Evolutionary conservation across 1,139 yeast genomes (phyloP).

Genomic region (Pichia sp.): DNA sequence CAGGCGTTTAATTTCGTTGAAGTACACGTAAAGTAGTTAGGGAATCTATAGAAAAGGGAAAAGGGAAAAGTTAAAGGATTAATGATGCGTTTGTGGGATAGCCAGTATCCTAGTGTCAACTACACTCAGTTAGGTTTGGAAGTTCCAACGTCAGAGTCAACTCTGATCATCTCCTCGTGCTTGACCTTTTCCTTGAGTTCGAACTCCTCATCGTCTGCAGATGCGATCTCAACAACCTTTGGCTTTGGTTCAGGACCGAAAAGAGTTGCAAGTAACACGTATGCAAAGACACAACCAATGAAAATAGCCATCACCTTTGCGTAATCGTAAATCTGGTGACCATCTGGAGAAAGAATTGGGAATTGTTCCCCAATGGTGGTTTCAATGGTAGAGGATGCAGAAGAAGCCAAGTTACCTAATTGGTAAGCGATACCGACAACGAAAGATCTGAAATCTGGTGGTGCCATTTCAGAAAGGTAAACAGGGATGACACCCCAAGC

Average conservation of each 20-base stretch:
- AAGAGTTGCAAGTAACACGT: slow-evolving; percentile 47
- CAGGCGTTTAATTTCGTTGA: no score
- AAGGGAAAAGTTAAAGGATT: no score
- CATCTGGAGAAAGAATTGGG: slow-evolving; percentile 38
- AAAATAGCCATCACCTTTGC: slow-evolving; percentile 76
- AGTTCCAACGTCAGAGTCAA: slow-evolving; percentile 7
- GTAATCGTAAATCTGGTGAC: slow-evolving; percentile 38
- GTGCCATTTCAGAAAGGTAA: slow-evolving; percentile 70
- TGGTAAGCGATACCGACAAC: slow-evolving; percentile 74
- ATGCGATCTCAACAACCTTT: slow-evolving; percentile 14
- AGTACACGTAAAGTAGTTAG: no score
- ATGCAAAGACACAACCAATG: slow-evolving; percentile 70
- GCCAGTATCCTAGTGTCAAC: no score
- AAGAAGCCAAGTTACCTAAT: slow-evolving; percentile 75
- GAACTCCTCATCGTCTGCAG: slow-evolving; percentile 16
- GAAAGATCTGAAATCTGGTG: slow-evolving; percentile 67
- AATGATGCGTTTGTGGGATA: no score
- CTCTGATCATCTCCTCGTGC: slow-evolving; percentile 11
- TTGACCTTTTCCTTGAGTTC: slow-evolving; percentile 13
- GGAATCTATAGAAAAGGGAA: no score
- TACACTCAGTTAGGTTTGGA: not conserved
- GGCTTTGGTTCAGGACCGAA: slow-evolving; percentile 68
- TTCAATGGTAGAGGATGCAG: slow-evolving; percentile 81
- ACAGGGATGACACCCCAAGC: slow-evolving; percentile 86
- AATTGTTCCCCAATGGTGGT: slow-evolving; percentile 63